Base-by-base conservation (phyloP, 768 basidiomycete species). In the Asterophora lycoperdoides region DNA sequence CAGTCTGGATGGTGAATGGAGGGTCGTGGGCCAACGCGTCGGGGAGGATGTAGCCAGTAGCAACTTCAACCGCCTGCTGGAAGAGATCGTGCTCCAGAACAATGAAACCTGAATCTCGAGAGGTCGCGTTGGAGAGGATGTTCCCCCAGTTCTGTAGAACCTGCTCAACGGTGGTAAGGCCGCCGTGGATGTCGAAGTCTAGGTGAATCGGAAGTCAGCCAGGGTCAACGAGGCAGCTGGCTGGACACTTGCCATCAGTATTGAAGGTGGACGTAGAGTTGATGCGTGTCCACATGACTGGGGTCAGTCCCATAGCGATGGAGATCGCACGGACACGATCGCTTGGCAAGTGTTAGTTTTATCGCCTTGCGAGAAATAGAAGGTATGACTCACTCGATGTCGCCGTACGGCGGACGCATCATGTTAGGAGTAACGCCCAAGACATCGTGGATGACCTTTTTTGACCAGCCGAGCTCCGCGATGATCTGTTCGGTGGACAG, bases 81-180 rank as follows among this genome's bases (percentile, higher is more conserved):
- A 89, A 93, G 30, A 92, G 74, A 66, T 93, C 91, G 63, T 89
- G 86, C 64, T 89, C 88, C 32, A 95, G 76, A 42, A 90, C 86
- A 58, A 95, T 90, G 75, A 95, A 95, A 8, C 93, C 93, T 14
- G 65, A 79, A 58, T 74, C 53, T 48, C 87, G 68, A 17, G 64
- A 59, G 2, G 80, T 67, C 7, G 76, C 84, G 57, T 83, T 84
- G 40, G 66, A 67, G 40, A 92, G 68, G 68, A 93, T 91, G 53
- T 69, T 68, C 56, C 89, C 72, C 80, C 90, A 92, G 66, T 85
- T 85, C 53, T 74, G 68, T 14, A 86, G 66, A n/a, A 86, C 86
- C 53, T 84, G 76, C 23, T 72, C 63, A 3, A 82, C 81, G 5
- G 70, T 70, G 33, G 76, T 74, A 8, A 66, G 46, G 23, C 89